These are phyloP conservation scores for Zymoseptoria ardabiliae DNA, from an alignment of 2,329 filamentous ascomycete genomes.

Conservation along the genomic window DNA sequence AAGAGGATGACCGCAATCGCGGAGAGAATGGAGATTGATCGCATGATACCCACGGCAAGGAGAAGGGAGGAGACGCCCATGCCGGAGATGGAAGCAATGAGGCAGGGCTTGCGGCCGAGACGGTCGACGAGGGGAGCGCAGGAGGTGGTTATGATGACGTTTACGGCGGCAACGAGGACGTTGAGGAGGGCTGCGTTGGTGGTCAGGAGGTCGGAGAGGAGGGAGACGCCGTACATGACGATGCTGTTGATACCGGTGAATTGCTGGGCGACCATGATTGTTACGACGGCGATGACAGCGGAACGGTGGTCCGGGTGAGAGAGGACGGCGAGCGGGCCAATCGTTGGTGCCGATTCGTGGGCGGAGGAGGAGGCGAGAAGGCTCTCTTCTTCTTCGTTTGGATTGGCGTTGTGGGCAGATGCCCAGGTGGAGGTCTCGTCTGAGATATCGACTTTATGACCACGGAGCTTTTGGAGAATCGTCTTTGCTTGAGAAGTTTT, in stretches of 20 bases:
- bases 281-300: constrained; percentile 81
- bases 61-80: constrained; percentile 74
- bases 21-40: constrained; percentile 64
- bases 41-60: constrained; percentile 73
- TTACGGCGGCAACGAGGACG: constrained; percentile 78
- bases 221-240: constrained; percentile 95
- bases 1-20: constrained; percentile 77
- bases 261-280: constrained; percentile 89
- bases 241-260: constrained; percentile 90
- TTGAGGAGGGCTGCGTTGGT: constrained; percentile 77
- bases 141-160: constrained; percentile 71
- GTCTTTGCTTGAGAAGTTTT: constrained; percentile 54
- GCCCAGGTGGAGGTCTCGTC: constrained; percentile 58
- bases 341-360: constrained; percentile 20
- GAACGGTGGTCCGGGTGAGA: constrained; percentile 64
- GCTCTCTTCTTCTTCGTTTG: constrained; percentile 47
- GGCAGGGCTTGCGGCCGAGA: constrained; percentile 77
- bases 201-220: constrained; percentile 73
- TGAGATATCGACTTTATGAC: constrained; percentile 58
- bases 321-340: constrained; percentile 50
- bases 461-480: constrained; percentile 69
- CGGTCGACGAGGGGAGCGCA: constrained; percentile 82
- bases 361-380: constrained; percentile 43
- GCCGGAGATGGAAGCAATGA: constrained; percentile 73
- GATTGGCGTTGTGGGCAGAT: constrained; percentile 21